Evolutionary conservation across 2,329 filamentous ascomycete species (phyloP).

Genomic region (Thielaviopsis ethacetica): DNA sequence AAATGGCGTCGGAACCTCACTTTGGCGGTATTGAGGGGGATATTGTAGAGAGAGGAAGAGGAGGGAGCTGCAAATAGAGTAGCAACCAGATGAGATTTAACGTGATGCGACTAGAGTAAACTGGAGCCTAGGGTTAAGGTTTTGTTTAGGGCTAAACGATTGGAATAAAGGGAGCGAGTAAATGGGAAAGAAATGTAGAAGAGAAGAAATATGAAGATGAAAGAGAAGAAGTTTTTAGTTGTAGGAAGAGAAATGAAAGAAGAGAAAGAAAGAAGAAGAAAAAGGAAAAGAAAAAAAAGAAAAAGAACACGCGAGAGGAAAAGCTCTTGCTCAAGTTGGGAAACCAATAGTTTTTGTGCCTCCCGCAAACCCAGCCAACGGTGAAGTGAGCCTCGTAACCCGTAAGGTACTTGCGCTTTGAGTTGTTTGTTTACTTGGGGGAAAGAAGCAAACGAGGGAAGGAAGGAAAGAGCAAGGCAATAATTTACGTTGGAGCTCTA

Average conservation of each 20-base stretch:
- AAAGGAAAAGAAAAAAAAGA: not conserved
- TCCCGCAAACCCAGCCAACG: not conserved
- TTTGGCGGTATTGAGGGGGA: conserved; percentile 12
- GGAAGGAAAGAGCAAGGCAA: not conserved
- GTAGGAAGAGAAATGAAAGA: not conserved
- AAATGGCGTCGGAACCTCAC: conserved; percentile 19
- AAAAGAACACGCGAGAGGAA: not conserved
- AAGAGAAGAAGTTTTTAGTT: not conserved
- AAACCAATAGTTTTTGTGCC: not conserved
- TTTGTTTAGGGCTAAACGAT: not conserved
- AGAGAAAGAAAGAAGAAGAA: not conserved
- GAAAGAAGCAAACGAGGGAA: not conserved
- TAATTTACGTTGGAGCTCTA: too few relatives aligned
- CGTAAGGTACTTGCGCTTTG: not conserved
- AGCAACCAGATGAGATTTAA: not conserved
- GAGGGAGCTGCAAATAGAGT: not conserved
- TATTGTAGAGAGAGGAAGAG: not conserved
- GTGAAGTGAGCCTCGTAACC: not conserved
- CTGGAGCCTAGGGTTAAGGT: not conserved
- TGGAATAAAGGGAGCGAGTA: not conserved
- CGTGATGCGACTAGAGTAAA: not conserved
- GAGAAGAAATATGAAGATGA: not conserved
- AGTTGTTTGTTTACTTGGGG: not conserved
- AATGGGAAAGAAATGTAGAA: not conserved
- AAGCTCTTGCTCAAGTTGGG: not conserved